Evolutionary conservation across 148 eudicot species (phyloP), one percentile per base, ranked within the genome.

Genomic region (Vaccinium darrowii): DNA sequence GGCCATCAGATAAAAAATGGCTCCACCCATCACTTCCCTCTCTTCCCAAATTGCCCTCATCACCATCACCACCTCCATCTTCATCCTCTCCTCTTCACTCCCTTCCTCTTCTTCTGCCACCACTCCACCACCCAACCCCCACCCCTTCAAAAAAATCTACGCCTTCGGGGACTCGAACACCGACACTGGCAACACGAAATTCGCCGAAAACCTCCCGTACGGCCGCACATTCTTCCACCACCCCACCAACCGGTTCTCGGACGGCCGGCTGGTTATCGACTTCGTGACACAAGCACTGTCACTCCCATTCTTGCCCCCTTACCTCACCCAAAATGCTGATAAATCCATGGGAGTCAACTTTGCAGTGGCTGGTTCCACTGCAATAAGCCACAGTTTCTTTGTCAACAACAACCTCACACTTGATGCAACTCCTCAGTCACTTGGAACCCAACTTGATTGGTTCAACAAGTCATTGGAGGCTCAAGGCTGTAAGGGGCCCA

Each of bases 91-190:
- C 77, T 27, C 83, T 73, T 69, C 75, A 27, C 39, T 83, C n/a
- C 13, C 79, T 18, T 25, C 60, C 16, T 60, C 82, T 0, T 19
- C 85, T 33, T 2, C 80, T 11, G 3, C 75, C 33, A 10, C 82
- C 54, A 62, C 85, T 0, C 8, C 83, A 27, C 11, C 8, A 25
- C 73, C 83, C 43, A 33, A 81, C 30, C 56, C 86, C 3, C 83
- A 52, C 10, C 90, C 94, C 15, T 96, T 95, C 90, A 82, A 81
- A 65, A 91, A 89, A 58, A 90, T 94, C 69, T 93, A 85, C 84
- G 95, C 98, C 2, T 94, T 96, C 25, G 99, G 98, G 5, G 98
- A 96, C 90, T 96, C 99, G 19, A 94, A 86, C 90, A 97, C 99
- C 8, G 99, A 97, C 91, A 97, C 99, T 3, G 99, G 99, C 18